Percentiles rank a stretch among this genome's conserved stretches.
Evolutionary conservation across 164 flowering plant genomes (phyloP).

Genomic region (Platanus orientalis): DNA sequence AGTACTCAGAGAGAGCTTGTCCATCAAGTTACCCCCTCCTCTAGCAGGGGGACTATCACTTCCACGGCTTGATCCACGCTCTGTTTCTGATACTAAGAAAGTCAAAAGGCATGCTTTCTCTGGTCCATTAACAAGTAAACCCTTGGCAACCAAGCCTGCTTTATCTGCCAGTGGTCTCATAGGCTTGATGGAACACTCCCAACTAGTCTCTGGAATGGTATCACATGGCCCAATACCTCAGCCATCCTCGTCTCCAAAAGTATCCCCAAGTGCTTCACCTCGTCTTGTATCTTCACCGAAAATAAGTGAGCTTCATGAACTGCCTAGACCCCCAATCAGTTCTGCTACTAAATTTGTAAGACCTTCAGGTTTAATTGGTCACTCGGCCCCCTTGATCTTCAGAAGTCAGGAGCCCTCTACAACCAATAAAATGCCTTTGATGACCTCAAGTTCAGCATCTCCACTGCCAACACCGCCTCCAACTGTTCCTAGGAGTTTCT

Average conservation of each 20-base stretch:
- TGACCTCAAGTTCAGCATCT: slow-evolving; percentile 42
- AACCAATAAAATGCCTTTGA: slow-evolving; percentile 29
- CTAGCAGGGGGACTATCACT: slow-evolving; percentile 35
- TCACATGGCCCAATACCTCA: slow-evolving; percentile 33
- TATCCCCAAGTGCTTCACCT: slow-evolving; percentile 58
- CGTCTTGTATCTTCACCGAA: slow-evolving; percentile 61
- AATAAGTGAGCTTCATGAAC: slow-evolving; percentile 94
- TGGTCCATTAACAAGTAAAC: slow-evolving; percentile 63
- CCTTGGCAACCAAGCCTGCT: slow-evolving; percentile 34
- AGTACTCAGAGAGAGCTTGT: slow-evolving; percentile 58
- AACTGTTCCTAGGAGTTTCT: slow-evolving; percentile 64
- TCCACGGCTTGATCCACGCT: slow-evolving; percentile 23
- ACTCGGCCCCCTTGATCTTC: slow-evolving; percentile 67
- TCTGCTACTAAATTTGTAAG: slow-evolving; percentile 15
- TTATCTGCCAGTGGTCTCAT: slow-evolving; percentile 46
- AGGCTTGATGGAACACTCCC: slow-evolving; percentile 28
- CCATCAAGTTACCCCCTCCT: slow-evolving; percentile 53
- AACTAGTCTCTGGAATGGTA: slow-evolving; percentile 44
- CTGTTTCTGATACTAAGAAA: slow-evolving; percentile 45
- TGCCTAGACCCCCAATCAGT: slow-evolving; percentile 74
- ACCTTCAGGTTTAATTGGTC: slow-evolving; percentile 36
- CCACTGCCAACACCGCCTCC: slow-evolving; percentile 69
- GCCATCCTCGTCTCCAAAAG: slow-evolving; percentile 46
- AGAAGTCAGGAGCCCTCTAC: slow-evolving; percentile 33
- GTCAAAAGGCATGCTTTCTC: slow-evolving; percentile 63